These are phyloP conservation scores for Fusarium sp. DNA, from an alignment of 2,329 filamentous ascomycete genomes.

Conservation along the genomic window DNA sequence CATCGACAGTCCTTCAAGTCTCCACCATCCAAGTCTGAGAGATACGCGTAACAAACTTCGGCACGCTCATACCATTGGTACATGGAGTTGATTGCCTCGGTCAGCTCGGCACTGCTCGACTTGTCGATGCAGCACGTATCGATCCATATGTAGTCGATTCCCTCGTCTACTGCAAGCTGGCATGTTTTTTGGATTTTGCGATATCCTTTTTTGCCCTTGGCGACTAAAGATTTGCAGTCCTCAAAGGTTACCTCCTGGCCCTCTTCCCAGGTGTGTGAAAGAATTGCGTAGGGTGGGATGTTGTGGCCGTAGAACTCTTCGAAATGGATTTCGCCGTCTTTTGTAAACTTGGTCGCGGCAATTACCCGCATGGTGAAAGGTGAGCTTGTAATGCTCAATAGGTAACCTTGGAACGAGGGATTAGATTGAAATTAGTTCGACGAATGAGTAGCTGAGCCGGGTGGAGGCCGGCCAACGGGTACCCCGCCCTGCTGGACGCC, in stretches of 20 bases:
- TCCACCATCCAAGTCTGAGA: slow-evolving; percentile 3
- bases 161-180: neutral
- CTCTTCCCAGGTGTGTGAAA: slow-evolving; percentile 22
- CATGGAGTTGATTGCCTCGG: slow-evolving; percentile 26
- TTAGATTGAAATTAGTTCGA: too few relatives aligned
- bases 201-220: slow-evolving; percentile 8
- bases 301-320: neutral
- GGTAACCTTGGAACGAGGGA: too few relatives aligned
- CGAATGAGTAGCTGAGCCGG: too few relatives aligned
- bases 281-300: slow-evolving; percentile 10
- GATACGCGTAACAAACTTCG: slow-evolving; percentile 11
- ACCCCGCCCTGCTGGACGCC: too few relatives aligned
- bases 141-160: slow-evolving; percentile 16
- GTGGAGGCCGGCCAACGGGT: too few relatives aligned
- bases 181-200: slow-evolving; percentile 8
- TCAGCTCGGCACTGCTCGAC: slow-evolving; percentile 21
- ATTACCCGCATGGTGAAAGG: neutral
- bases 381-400: too few relatives aligned
- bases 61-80: slow-evolving; percentile 17
- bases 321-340: neutral
- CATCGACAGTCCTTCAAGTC: neutral
- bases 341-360: neutral
- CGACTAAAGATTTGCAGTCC: neutral
- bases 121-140: slow-evolving; percentile 31
- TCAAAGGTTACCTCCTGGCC: slow-evolving; percentile 8